These are phyloP conservation scores for Phytophthora sojae DNA, from an alignment of 352 stramenopile species.

Conservation along the genomic window DNA sequence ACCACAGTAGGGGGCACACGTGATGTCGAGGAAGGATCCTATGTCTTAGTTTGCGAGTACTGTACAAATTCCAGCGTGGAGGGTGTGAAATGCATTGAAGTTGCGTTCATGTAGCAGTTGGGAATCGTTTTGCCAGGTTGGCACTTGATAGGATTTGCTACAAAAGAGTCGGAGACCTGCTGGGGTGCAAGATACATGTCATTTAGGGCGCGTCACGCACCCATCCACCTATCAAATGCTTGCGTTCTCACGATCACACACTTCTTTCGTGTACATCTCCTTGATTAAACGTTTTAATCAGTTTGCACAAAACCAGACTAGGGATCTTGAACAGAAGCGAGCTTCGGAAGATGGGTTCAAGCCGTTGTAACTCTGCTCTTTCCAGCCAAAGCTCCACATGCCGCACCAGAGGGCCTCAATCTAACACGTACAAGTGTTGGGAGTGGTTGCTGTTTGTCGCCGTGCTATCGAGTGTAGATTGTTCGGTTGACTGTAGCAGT, in stretches of 20 bases:
- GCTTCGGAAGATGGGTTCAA: neutral
- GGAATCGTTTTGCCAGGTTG: too few species aligned
- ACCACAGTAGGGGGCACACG: neutral
- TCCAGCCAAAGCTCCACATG: neutral
- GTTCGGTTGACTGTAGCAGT: neutral
- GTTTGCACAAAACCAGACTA: too few species aligned
- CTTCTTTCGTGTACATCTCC: too few species aligned
- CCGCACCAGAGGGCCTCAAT: neutral
- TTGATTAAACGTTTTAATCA: too few species aligned
- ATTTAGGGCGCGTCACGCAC: neutral
- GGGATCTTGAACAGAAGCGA: neutral
- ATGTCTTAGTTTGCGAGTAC: too few species aligned
- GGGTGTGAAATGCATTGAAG: too few species aligned
- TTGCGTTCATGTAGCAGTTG: neutral
- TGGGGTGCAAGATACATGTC: neutral
- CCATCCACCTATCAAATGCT: neutral
- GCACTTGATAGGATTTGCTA: too few species aligned
- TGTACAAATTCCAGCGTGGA: too few species aligned
- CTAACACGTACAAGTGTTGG: neutral
- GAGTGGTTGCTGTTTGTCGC: neutral
- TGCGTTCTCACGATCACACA: too few species aligned
- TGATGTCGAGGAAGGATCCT: too few species aligned
- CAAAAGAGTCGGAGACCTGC: neutral
- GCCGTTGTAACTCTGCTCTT: neutral
- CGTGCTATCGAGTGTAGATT: neutral